These are phyloP conservation scores for Mortierella sp. DNA, from an alignment of 371 early-diverging fungal genomes.

Conservation along the genomic window DNA sequence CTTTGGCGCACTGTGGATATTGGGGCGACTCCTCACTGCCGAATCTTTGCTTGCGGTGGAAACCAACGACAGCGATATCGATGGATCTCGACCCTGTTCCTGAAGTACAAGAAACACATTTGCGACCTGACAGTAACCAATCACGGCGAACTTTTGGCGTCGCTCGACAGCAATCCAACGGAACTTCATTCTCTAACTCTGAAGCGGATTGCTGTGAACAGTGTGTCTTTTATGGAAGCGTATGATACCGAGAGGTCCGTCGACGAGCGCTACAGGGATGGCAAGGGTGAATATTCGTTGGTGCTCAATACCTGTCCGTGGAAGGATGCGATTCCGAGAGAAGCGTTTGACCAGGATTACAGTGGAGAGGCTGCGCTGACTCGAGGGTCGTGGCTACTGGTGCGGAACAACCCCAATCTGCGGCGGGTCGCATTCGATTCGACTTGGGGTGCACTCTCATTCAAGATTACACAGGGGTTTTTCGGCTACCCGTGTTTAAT, in stretches of 20 bases:
- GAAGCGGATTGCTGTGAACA: not conserved
- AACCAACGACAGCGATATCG: not conserved
- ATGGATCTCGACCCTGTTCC: not conserved
- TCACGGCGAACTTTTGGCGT: not conserved
- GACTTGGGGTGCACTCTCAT: not conserved
- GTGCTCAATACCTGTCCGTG: not conserved
- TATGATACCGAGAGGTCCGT: too few relatives aligned
- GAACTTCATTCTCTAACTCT: not conserved
- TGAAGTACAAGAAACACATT: not conserved
- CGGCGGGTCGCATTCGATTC: not conserved
- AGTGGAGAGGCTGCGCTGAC: not conserved
- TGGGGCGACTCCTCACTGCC: too few relatives aligned
- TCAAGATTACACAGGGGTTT: too few relatives aligned
- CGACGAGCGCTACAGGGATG: not conserved
- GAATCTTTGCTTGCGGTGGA: not conserved
- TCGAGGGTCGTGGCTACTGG: not conserved
- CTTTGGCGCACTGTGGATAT: not conserved
- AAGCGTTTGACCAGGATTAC: not conserved
- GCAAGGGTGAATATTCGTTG: not conserved
- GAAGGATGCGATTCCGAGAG: not conserved
- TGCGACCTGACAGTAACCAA: not conserved
- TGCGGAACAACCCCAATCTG: not conserved
- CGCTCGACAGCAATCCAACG: not conserved
- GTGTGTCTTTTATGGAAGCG: too few relatives aligned
- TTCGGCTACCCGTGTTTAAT: not conserved